Evolutionary conservation across 2,329 filamentous ascomycete species (phyloP).

Genomic region (Neophaeococcomyces aloes): DNA sequence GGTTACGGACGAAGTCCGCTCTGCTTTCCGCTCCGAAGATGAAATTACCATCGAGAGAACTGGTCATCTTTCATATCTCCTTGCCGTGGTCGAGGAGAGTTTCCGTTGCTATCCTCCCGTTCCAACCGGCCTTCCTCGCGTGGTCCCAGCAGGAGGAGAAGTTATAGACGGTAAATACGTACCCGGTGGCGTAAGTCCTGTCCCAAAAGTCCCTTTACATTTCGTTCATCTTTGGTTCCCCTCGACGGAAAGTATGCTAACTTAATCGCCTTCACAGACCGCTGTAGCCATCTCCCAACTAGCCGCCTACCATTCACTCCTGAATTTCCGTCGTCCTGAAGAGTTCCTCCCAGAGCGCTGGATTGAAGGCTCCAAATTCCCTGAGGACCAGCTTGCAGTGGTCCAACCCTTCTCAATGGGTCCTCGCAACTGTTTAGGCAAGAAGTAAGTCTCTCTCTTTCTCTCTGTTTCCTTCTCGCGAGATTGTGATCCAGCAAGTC

Average conservation of each 20-base stretch:
- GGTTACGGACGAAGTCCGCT: conserved; percentile 29
- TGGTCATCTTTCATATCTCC: conserved; percentile 5
- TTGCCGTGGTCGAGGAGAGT: conserved; percentile 25
- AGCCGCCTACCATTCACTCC: conserved; percentile 1
- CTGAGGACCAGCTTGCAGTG: neutral
- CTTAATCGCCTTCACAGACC: no score
- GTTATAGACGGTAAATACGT: conserved; percentile 8
- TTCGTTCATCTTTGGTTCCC: no score
- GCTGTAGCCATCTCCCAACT: neutral
- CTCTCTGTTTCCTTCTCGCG: no score
- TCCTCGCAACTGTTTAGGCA: conserved; percentile 6
- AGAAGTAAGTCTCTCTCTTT: no score
- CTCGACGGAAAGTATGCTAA: no score
- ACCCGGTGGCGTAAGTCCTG: no score
- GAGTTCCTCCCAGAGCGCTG: conserved; percentile 10
- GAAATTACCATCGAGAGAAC: conserved; percentile 25
- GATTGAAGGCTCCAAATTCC: conserved; percentile 5
- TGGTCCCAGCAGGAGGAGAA: conserved; percentile 19
- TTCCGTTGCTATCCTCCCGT: conserved; percentile 26
- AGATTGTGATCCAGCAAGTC: neutral
- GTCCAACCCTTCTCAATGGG: conserved; percentile 7
- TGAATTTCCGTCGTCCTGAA: conserved; percentile 4
- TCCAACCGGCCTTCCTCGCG: conserved; percentile 23
- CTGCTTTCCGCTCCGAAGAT: conserved; percentile 24
- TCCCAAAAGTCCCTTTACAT: no score